A percentile compares a stretch with the other conserved stretches of the same genome.
Evolutionary conservation across 2,329 filamentous ascomycete genomes (phyloP).

Genomic region (Colletotrichum truncatum): DNA sequence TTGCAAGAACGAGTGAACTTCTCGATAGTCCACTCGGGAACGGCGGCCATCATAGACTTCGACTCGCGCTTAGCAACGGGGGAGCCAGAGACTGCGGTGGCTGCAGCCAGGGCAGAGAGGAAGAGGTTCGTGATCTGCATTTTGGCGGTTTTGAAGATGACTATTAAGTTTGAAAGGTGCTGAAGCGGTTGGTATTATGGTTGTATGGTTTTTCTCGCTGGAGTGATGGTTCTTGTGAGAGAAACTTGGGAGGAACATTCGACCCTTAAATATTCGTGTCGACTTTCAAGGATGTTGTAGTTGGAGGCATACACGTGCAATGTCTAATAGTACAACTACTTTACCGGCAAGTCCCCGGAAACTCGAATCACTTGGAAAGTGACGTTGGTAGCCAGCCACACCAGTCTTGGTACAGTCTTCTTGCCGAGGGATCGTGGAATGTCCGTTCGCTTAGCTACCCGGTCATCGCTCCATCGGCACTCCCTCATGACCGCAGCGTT

Average conservation of each 20-base stretch:
- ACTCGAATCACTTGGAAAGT: background rate
- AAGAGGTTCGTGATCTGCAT: constrained; percentile 55
- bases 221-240: background rate
- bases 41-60: constrained; percentile 49
- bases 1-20: constrained; percentile 51
- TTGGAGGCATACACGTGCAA: background rate
- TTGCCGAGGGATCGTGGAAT: constrained; percentile 2
- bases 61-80: constrained; percentile 21
- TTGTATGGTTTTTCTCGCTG: background rate
- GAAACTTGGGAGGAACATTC: background rate
- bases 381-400: constrained; percentile 23
- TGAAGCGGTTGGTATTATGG: background rate
- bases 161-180: background rate
- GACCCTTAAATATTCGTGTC: constrained; percentile 3
- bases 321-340: background rate
- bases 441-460: constrained; percentile 1
- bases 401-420: background rate
- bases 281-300: background rate
- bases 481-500: constrained; percentile 1
- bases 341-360: background rate
- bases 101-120: constrained; percentile 45
- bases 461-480: background rate
- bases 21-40: constrained; percentile 53
- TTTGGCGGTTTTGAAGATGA: constrained; percentile 33
- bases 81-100: constrained; percentile 30